A percentile compares a stretch with the other conserved stretches of the same genome.
These are phyloP conservation scores for Cucumis melo DNA, from an alignment of 306 rosid genomes.

Conservation along the genomic window DNA sequence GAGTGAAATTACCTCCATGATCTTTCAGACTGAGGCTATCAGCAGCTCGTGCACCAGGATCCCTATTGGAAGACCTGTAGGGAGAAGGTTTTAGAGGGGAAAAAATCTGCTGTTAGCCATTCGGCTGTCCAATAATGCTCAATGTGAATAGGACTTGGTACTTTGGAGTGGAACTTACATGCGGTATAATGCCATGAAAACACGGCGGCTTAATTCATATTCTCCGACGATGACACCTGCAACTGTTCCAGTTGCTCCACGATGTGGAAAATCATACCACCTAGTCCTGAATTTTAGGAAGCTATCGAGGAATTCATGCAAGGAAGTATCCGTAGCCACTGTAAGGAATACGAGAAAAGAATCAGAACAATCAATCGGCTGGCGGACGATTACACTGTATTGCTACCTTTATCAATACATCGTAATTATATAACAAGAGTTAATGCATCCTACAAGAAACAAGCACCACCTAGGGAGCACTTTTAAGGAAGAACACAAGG, in stretches of 20 bases:
- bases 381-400: neutral
- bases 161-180: constrained; percentile 47
- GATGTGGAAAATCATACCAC: constrained; percentile 92
- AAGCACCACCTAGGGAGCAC: neutral
- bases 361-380: neutral
- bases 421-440: neutral
- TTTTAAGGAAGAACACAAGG: neutral
- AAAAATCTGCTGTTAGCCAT: neutral
- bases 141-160: neutral
- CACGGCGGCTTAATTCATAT: constrained; percentile 66
- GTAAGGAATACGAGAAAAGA: constrained; percentile 11
- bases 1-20: constrained; percentile 59
- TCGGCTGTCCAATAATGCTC: neutral
- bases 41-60: constrained; percentile 65
- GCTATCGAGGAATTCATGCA: constrained; percentile 85
- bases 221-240: constrained; percentile 96
- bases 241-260: constrained; percentile 55
- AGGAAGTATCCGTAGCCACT: constrained; percentile 74
- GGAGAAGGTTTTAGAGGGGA: constrained; percentile 2
- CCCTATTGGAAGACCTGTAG: constrained; percentile 77
- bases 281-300: constrained; percentile 78
- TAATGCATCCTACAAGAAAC: neutral
- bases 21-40: constrained; percentile 65
- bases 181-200: constrained; percentile 84
- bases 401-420: neutral